phyloP scores from a whole-genome alignment of 352 stramenopile species.

The Elongisporangium prolatum region DNA sequence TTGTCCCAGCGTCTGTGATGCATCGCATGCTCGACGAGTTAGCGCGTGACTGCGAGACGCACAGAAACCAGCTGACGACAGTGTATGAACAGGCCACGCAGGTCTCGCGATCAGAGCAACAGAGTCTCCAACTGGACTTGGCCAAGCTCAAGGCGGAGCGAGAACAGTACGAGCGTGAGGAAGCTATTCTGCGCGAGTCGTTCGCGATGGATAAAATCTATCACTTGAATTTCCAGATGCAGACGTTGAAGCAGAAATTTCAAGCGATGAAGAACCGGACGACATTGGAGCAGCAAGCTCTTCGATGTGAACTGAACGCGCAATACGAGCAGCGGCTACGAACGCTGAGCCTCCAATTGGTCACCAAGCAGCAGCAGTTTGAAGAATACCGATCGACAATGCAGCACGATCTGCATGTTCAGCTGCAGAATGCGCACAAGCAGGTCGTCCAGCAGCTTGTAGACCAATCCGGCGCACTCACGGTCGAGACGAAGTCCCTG shows the following conservation, averaged over 20 bases:
- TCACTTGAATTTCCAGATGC: constrained; percentile 35
- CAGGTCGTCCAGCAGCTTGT: constrained; percentile 55
- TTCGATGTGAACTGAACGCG: constrained; percentile 38
- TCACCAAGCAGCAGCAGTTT: constrained; percentile 59
- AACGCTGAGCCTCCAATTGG: constrained; percentile 41
- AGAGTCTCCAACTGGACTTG: constrained; percentile 1
- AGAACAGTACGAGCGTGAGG: constrained; percentile 13
- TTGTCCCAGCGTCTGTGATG: constrained; percentile 15
- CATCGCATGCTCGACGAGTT: constrained; percentile 11
- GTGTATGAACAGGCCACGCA: background rate
- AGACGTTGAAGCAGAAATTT: constrained; percentile 27
- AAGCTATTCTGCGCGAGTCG: constrained; percentile 33
- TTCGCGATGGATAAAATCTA: constrained; percentile 37
- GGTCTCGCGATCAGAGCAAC: constrained; percentile 1
- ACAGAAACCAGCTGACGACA: background rate
- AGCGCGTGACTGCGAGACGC: constrained; percentile 1
- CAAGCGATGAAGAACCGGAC: constrained; percentile 16
- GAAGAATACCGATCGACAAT: constrained; percentile 53
- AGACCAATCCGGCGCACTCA: constrained; percentile 43
- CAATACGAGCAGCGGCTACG: constrained; percentile 60
- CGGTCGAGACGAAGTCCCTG: constrained; percentile 45
- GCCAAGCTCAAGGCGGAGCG: background rate
- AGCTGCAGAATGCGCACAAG: constrained; percentile 50
- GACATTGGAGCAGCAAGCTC: constrained; percentile 31
- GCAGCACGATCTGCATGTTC: constrained; percentile 52